Conservation (phyloP, 192 early-diverging fungal genomes). For the Mortierella claussenii region DNA sequence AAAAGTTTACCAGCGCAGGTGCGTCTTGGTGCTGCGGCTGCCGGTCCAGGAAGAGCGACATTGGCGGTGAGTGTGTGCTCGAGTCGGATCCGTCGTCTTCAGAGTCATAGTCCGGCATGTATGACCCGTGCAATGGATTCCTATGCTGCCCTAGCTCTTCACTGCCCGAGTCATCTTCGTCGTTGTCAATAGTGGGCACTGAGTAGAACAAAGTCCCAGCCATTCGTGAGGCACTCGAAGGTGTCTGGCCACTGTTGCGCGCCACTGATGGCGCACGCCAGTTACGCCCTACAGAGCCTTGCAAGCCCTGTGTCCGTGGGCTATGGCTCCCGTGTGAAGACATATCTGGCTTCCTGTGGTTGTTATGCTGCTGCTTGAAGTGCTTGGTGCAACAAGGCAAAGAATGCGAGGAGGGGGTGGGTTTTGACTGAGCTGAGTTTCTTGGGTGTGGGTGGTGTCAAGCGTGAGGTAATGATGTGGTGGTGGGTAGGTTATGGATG, state of each 20-base stretch:
- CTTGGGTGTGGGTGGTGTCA: neutral
- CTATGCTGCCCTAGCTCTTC: slow-evolving; percentile 2
- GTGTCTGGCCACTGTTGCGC: slow-evolving; percentile 13
- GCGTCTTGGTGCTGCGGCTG: slow-evolving; percentile 26
- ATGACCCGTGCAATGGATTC: slow-evolving; percentile 20
- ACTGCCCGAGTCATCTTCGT: slow-evolving; percentile 19
- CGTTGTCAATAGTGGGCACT: slow-evolving; percentile 45
- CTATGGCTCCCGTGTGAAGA: slow-evolving; percentile 4
- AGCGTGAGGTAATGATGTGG: neutral
- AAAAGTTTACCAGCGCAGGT: slow-evolving; percentile 39
- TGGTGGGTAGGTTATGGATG: neutral
- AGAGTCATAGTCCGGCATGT: slow-evolving; percentile 42
- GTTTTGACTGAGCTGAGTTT: too few relatives aligned
- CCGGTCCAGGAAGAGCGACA: slow-evolving; percentile 48
- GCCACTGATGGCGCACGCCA: slow-evolving; percentile 14
- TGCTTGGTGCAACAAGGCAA: neutral
- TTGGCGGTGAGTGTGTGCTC: slow-evolving; percentile 45
- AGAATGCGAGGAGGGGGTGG: too few relatives aligned
- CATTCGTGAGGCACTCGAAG: slow-evolving; percentile 27
- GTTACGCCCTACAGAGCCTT: slow-evolving; percentile 25
- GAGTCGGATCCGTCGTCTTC: slow-evolving; percentile 41
- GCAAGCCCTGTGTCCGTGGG: slow-evolving; percentile 17
- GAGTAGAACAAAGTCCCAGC: slow-evolving; percentile 48
- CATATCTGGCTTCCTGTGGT: neutral
- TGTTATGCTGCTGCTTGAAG: neutral